Base-by-base conservation (phyloP, 192 early-diverging fungal species). In the Coemansia sp. region DNA sequence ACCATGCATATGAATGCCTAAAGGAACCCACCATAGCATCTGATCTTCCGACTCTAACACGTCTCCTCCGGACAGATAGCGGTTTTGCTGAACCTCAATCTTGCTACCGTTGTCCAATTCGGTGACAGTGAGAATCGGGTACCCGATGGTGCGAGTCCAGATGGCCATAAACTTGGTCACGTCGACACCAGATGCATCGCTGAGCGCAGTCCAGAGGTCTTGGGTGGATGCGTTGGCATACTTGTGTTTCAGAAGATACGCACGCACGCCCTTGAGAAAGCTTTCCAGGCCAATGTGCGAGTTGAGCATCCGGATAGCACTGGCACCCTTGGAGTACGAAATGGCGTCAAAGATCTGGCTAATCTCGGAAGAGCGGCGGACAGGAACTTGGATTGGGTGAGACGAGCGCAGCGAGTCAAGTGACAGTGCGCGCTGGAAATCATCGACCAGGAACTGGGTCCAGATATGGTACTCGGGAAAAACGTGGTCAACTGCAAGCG, bases 311-410 rank as follows among this genome's bases (percentile, higher is more conserved):
- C 93, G 82, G 62, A 95, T 90, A 21, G 92, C 86, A 19, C 85
- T 84, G 9, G 89, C 89, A 10, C 93, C 93, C 70, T 95, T 95
- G 72, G 79, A 86, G 84, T 95, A 94, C 17, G 85, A 86, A 69
- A 94, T 89, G 14, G 90, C 88, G 71, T 95, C 94, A 71, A 95
- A 95, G 42, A 95, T 91, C 76, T 95, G 89, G 33, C 76, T 75
- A 39, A 95, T 91, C 55, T 95, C 91, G 22, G 84, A 73, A 33
- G 89, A 83, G 42, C 85, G 82, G 31, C 78, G 82, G 56, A 94
- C 88, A 2, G 81, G 75, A 1, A 95, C 92, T 53, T 94, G 84
- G 64, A 95, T 91, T 39, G 94, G 92, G 71, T 95, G 94, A 20
- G 88, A 90, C 33, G 87, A 89, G 14, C 89, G 86, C 50, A 94